Conservation (phyloP, 139 green algal genomes). For the Zygnema cylindricum region DNA sequence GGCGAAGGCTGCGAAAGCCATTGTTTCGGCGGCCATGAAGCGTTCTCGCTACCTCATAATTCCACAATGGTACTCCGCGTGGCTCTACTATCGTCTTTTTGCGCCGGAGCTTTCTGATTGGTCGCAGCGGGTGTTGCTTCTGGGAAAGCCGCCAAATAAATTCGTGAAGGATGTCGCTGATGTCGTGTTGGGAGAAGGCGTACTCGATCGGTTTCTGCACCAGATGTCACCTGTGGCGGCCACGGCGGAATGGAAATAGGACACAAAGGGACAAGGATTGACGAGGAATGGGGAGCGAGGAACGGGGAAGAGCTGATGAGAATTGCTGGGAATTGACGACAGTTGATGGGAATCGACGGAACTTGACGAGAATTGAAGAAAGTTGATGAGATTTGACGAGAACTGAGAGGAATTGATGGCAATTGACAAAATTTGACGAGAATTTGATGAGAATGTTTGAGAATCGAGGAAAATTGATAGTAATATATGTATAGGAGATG, state of each 20-base stretch:
- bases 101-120: slow-evolving; percentile 41
- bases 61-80: slow-evolving; percentile 45
- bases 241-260: not conserved
- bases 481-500: no score
- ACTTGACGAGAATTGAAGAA: no score
- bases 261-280: not conserved
- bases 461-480: no score
- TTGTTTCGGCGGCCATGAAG: slow-evolving; percentile 25
- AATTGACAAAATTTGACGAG: no score
- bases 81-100: slow-evolving; percentile 50
- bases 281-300: no score
- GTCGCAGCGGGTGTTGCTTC: slow-evolving; percentile 31
- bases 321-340: no score
- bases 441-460: no score
- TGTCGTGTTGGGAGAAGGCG: not conserved
- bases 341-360: no score
- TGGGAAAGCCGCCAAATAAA: slow-evolving; percentile 19
- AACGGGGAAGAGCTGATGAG: not conserved
- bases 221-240: not conserved
- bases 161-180: not conserved
- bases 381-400: no score
- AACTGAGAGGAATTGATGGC: no score
- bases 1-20: slow-evolving; percentile 5
- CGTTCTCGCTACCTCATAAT: slow-evolving; percentile 42
- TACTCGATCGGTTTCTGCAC: not conserved